Conservation (phyloP, 164 flowering plant genomes). For the Piper betle region DNA sequence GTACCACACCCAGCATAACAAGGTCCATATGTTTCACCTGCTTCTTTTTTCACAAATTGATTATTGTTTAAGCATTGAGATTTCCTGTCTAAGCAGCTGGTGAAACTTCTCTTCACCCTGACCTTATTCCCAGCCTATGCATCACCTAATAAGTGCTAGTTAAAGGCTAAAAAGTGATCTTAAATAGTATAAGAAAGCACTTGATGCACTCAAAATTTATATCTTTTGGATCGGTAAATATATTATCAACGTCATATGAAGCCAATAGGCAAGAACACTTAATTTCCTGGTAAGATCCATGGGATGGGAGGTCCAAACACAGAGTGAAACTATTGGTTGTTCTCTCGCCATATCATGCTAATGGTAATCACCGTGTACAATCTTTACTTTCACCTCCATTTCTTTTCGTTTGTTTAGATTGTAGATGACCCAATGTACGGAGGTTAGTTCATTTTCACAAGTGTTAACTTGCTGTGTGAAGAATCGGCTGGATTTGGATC, state of each 20-base stretch:
- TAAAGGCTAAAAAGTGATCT: too few species aligned
- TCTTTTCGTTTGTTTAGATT: background rate
- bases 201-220: background rate
- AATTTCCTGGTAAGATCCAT: background rate
- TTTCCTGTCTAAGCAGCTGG: background rate
- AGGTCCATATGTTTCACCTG: background rate
- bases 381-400: background rate
- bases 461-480: background rate
- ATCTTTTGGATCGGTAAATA: background rate
- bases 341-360: background rate
- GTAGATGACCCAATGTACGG: background rate
- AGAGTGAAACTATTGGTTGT: background rate
- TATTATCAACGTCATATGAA: background rate
- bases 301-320: background rate
- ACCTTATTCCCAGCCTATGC: background rate
- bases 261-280: background rate
- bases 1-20: background rate
- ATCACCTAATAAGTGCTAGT: background rate
- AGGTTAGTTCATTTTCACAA: background rate
- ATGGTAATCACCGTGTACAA: background rate
- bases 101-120: background rate
- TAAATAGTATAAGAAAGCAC: background rate
- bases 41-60: background rate
- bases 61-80: background rate
- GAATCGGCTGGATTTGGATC: background rate